Evolutionary conservation across 2,329 filamentous ascomycete genomes (phyloP).

Genomic region (Fusarium coicis): DNA sequence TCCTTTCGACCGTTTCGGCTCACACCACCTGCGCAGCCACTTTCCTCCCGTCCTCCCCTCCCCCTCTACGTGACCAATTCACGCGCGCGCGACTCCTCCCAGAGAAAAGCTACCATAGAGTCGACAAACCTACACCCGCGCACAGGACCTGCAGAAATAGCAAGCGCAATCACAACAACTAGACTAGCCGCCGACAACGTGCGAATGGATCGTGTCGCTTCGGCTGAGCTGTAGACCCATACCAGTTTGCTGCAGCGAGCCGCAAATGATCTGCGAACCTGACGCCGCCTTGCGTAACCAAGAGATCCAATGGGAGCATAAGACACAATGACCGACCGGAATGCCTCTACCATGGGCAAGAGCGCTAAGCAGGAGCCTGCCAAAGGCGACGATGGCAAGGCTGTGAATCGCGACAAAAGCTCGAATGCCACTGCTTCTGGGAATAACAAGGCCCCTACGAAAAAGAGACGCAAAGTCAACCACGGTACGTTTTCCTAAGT

Average conservation of each 20-base stretch:
- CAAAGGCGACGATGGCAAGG: conserved; percentile 45
- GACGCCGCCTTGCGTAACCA: conserved; percentile 48
- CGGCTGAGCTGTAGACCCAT: conserved; percentile 41
- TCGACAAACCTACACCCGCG: conserved; percentile 27
- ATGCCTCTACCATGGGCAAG: conserved; percentile 48
- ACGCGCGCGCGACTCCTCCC: conserved; percentile 30
- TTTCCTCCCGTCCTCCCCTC: conserved; percentile 21
- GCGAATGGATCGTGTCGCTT: conserved; percentile 42
- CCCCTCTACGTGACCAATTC: conserved; percentile 33
- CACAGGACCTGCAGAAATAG: conserved; percentile 14
- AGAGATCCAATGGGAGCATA: conserved; percentile 49
- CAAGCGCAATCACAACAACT: conserved; percentile 34
- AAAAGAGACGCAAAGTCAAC: conserved; percentile 90
- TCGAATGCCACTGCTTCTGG: conserved; percentile 39
- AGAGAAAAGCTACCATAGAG: background rate
- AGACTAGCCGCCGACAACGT: conserved; percentile 28
- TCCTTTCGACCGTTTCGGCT: conserved; percentile 32
- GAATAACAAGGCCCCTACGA: conserved; percentile 72
- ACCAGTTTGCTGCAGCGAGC: conserved; percentile 44
- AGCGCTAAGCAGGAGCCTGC: conserved; percentile 44
- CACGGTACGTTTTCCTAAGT: conserved; percentile 72
- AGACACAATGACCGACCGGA: conserved; percentile 49
- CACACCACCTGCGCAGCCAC: conserved; percentile 38
- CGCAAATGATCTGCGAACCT: conserved; percentile 48
- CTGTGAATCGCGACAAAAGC: conserved; percentile 46